phyloP scores from a whole-genome alignment of 1,284 basidiomycete species.

The Cyathus olla region DNA sequence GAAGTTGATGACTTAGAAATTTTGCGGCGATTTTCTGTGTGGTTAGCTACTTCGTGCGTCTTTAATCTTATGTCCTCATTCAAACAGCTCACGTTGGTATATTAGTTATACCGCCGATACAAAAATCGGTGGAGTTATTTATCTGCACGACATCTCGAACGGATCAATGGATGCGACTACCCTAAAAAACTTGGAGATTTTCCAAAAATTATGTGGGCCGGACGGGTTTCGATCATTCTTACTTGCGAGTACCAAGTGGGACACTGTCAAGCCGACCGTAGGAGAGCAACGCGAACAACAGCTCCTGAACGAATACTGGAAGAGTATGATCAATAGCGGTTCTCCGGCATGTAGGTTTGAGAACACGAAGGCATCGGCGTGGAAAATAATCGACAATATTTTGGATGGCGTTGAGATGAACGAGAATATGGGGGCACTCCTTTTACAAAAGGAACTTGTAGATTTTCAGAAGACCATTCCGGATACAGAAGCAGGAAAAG shows the following conservation, averaged over 20 bases:
- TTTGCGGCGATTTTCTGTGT: conserved; percentile 25
- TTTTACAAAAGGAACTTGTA: no score
- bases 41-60: conserved; percentile 26
- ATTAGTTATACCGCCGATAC: not conserved
- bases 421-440: conserved; percentile 1
- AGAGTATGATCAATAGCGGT: not conserved
- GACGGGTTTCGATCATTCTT: not conserved
- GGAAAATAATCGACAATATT: not conserved
- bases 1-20: conserved; percentile 24
- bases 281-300: conserved; percentile 1
- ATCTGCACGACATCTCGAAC: conserved; percentile 2
- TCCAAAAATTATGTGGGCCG: not conserved
- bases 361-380: not conserved
- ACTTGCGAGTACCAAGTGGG: conserved; percentile 6
- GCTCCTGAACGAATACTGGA: not conserved
- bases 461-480: no score
- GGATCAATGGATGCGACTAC: not conserved
- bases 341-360: not conserved
- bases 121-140: conserved; percentile 1
- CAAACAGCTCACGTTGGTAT: no score
- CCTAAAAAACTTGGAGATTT: conserved; percentile 2
- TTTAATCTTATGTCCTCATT: no score
- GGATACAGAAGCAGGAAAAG: no score
- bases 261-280: not conserved
- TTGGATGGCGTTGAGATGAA: not conserved